Conservation (phyloP, 768 basidiomycete species). For the Tulasnella sp. region DNA sequence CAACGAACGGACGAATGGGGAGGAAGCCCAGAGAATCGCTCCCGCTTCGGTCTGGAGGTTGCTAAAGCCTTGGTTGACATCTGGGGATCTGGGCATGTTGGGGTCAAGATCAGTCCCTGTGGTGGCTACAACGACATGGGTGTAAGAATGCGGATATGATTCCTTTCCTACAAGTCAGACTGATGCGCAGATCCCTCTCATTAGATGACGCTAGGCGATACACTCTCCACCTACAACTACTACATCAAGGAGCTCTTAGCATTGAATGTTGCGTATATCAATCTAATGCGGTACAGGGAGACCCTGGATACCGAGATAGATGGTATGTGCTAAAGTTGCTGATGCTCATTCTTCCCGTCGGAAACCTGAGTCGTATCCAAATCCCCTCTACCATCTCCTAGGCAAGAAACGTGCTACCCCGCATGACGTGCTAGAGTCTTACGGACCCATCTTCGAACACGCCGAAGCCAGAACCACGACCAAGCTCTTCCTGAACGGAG, state of each 20-base stretch:
- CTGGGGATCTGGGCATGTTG: constrained; percentile 52
- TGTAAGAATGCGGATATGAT: constrained; percentile 38
- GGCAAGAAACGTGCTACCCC: constrained; percentile 14
- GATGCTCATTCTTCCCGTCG: neutral
- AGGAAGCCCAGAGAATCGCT: constrained; percentile 50
- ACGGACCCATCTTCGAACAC: constrained; percentile 36
- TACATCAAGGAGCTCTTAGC: constrained; percentile 50
- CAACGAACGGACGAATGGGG: constrained; percentile 52
- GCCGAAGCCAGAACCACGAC: constrained; percentile 36
- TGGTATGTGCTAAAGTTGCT: constrained; percentile 41
- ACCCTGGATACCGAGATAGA: constrained; percentile 42
- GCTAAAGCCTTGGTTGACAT: constrained; percentile 45
- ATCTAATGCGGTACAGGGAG: constrained; percentile 42
- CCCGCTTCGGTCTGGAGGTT: constrained; percentile 48
- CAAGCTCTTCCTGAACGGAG: constrained; percentile 20
- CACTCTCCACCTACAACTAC: constrained; percentile 51
- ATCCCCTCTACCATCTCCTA: neutral
- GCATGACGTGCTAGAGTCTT: neutral
- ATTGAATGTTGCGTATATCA: constrained; percentile 43
- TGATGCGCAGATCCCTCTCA: neutral
- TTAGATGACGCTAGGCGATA: constrained; percentile 52
- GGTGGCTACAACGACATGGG: constrained; percentile 54
- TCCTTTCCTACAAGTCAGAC: constrained; percentile 31
- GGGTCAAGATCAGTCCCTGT: constrained; percentile 51
- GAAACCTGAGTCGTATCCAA: neutral